Percentiles rank a stretch among this genome's conserved stretches.
Conservation (phyloP, 2,329 filamentous ascomycete species). For the Calonectria honghensis region DNA sequence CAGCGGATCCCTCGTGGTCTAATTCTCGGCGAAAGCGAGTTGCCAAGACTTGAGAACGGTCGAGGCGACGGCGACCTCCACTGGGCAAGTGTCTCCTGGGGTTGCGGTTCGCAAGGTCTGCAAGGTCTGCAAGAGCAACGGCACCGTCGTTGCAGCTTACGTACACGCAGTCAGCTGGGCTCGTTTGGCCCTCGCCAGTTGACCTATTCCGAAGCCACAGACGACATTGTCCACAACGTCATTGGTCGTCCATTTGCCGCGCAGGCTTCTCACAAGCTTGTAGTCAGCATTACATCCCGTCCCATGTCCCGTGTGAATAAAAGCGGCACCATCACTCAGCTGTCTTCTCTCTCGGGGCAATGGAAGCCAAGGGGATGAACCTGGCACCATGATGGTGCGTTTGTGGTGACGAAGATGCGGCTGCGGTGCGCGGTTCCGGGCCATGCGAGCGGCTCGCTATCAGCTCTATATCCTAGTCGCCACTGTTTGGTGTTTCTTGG, state of each 20-base stretch:
- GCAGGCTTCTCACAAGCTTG: constrained; percentile 7
- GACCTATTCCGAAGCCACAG: constrained; percentile 9
- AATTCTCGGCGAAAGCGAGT: constrained; percentile 42
- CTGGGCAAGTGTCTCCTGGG: neutral
- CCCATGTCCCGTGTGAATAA: constrained; percentile 22
- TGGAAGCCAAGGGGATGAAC: constrained; percentile 18
- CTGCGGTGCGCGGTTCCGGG: constrained; percentile 37
- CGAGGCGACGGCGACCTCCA: constrained; percentile 29
- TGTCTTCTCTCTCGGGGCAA: constrained; percentile 6
- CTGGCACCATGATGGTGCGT: constrained; percentile 39
- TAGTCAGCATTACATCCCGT: constrained; percentile 10
- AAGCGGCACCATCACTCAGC: constrained; percentile 2
- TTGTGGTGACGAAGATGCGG: constrained; percentile 25
- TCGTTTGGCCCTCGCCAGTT: neutral
- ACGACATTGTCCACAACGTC: constrained; percentile 1
- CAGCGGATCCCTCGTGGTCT: constrained; percentile 40
- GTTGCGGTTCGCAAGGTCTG: constrained; percentile 17
- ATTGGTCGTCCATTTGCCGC: constrained; percentile 20
- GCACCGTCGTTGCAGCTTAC: constrained; percentile 18
- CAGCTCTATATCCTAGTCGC: constrained; percentile 6
- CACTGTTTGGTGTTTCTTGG: constrained; percentile 28
- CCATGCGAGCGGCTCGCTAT: constrained; percentile 31
- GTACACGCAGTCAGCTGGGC: constrained; percentile 22
- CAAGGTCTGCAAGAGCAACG: neutral
- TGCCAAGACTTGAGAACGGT: constrained; percentile 40